These are phyloP conservation scores for Noccaea caerulescens DNA, from an alignment of 345 rosid genomes.

Conservation along the genomic window DNA sequence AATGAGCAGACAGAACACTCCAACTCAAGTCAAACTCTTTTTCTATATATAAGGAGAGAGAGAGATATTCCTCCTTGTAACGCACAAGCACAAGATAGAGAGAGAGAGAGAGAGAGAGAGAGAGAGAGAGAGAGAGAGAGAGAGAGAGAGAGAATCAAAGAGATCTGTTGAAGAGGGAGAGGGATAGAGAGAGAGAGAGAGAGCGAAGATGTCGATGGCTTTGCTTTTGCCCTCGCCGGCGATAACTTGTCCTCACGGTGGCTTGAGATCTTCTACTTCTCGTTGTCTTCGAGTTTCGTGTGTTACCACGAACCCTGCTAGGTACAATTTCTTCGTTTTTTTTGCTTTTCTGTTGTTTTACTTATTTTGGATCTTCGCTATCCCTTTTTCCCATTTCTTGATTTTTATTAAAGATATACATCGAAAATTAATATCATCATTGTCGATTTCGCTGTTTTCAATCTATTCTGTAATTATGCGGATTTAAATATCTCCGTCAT, in stretches of 20 bases:
- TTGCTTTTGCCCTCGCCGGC: conserved; percentile 35
- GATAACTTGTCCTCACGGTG: conserved; percentile 30
- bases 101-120: conserved; percentile 33
- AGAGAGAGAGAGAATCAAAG: conserved; percentile 32
- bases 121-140: conserved; percentile 9
- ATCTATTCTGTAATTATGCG: neutral
- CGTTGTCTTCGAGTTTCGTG: conserved; percentile 42
- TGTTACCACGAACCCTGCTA: conserved; percentile 28
- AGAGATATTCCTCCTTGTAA: conserved; percentile 35
- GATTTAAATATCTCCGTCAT: conserved; percentile 1
- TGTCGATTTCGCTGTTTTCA: conserved; percentile 10
- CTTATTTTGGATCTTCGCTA: conserved; percentile 31
- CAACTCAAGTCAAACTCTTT: conserved; percentile 36
- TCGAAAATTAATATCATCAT: conserved; percentile 4
- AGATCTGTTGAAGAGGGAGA: conserved; percentile 15
- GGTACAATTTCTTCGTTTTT: conserved; percentile 22
- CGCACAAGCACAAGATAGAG: conserved; percentile 27
- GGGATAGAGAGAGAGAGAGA: conserved; percentile 20
- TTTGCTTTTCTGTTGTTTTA: neutral
- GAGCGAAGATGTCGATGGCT: conserved; percentile 36
- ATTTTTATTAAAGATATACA: neutral
- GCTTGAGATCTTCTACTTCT: conserved; percentile 32
- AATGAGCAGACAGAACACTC: conserved; percentile 27
- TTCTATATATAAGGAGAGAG: conserved; percentile 30
- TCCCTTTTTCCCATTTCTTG: neutral